These are phyloP conservation scores for Phytophthora sojae DNA, from an alignment of 352 stramenopile genomes.

Conservation along the genomic window DNA sequence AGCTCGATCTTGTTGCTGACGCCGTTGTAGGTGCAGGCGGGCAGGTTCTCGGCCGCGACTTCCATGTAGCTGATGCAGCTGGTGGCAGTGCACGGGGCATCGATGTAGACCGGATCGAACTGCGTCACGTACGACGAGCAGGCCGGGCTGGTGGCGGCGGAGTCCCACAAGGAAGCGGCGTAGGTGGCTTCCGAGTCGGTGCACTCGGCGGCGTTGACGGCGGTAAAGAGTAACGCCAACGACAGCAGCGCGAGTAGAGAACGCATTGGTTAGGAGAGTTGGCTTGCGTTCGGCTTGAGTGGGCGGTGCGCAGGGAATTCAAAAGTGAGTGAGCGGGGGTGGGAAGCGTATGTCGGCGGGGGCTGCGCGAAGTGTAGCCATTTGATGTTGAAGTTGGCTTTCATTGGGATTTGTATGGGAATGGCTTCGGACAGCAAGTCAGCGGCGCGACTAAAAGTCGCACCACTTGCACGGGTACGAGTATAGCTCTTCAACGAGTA, in stretches of 20 bases:
- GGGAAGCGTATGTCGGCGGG: conserved; percentile 4
- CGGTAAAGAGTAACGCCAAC: background rate
- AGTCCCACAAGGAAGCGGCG: conserved; percentile 16
- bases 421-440: conserved; percentile 12
- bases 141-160: conserved; percentile 14
- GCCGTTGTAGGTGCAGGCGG: conserved; percentile 29
- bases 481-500: conserved; percentile 3
- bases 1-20: conserved; percentile 36
- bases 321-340: background rate
- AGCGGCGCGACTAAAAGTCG: background rate
- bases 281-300: background rate
- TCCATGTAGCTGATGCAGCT: conserved; percentile 26
- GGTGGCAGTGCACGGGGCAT: conserved; percentile 21
- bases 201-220: conserved; percentile 19
- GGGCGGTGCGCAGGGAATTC: background rate
- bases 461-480: background rate
- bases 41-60: conserved; percentile 13
- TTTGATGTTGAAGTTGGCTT: conserved; percentile 11
- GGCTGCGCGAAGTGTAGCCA: conserved; percentile 2
- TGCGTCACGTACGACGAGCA: conserved; percentile 23
- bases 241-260: background rate
- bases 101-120: conserved; percentile 19
- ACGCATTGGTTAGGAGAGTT: background rate
- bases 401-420: background rate
- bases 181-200: conserved; percentile 15